These are phyloP conservation scores for Talaromyces adpressus DNA, from an alignment of 495 filamentous ascomycete species.

Conservation along the genomic window DNA sequence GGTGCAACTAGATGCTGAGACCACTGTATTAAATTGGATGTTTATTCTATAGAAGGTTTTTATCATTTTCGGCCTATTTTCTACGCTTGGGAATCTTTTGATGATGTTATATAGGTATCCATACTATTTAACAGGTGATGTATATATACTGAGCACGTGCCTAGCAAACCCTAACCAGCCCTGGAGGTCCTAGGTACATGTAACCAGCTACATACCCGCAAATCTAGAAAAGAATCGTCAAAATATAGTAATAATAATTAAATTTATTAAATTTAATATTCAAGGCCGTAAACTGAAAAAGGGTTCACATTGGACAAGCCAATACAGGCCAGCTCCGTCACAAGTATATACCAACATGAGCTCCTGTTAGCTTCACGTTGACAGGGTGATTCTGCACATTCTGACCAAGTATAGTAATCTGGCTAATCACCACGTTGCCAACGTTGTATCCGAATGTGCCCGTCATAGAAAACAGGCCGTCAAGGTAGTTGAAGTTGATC, in stretches of 20 bases:
- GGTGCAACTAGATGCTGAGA: too few species aligned
- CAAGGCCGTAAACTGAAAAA: background rate
- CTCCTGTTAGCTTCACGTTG: background rate
- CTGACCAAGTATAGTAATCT: slow-evolving; percentile 49
- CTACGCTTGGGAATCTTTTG: too few species aligned
- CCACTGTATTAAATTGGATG: too few species aligned
- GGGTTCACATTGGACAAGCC: background rate
- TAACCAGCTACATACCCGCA: background rate
- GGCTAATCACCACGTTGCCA: slow-evolving; percentile 42
- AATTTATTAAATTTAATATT: background rate
- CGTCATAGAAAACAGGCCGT: slow-evolving; percentile 40
- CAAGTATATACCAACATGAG: background rate
- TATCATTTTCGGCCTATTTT: too few species aligned
- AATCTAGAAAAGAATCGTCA: background rate
- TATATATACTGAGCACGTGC: too few species aligned
- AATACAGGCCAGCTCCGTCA: background rate
- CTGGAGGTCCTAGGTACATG: background rate
- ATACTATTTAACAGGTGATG: too few species aligned
- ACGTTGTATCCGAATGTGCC: slow-evolving; percentile 46
- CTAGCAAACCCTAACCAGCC: background rate
- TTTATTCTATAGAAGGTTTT: too few species aligned
- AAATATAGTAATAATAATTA: background rate
- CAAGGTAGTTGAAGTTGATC: slow-evolving; percentile 46
- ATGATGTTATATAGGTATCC: too few species aligned
- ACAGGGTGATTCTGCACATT: slow-evolving; percentile 7